These are phyloP conservation scores for Boletellus ananiceps DNA, from an alignment of 768 basidiomycete species.

Conservation along the genomic window DNA sequence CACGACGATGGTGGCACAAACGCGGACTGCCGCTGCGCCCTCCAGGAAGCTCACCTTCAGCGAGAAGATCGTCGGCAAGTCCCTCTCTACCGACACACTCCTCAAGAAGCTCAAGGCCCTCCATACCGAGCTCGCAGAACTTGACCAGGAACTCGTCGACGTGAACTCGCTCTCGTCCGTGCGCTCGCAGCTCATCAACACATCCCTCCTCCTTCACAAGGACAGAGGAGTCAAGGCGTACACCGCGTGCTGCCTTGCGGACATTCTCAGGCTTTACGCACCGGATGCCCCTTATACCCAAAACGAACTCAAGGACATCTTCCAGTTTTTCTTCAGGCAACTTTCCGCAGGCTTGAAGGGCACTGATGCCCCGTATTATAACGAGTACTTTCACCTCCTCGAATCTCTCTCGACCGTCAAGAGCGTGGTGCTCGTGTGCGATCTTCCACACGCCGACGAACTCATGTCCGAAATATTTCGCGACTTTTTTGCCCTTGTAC, in stretches of 20 bases:
- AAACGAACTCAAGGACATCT: slow-evolving; percentile 87
- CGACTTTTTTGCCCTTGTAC: slow-evolving; percentile 75
- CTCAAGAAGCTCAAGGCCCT: slow-evolving; percentile 82
- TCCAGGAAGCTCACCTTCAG: slow-evolving; percentile 67
- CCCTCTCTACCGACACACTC: slow-evolving; percentile 72
- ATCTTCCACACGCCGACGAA: slow-evolving; percentile 82
- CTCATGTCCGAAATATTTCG: slow-evolving; percentile 80
- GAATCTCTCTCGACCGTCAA: slow-evolving; percentile 93
- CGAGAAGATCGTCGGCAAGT: slow-evolving; percentile 77
- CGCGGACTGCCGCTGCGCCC: slow-evolving; percentile 51
- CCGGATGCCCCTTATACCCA: slow-evolving; percentile 96
- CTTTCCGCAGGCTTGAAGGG: slow-evolving; percentile 71
- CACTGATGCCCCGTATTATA: slow-evolving; percentile 78
- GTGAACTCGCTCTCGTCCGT: slow-evolving; percentile 61
- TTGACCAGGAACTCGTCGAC: slow-evolving; percentile 89
- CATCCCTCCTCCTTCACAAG: slow-evolving; percentile 84
- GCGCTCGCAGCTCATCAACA: slow-evolving; percentile 75
- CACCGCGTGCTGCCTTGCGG: slow-evolving; percentile 90
- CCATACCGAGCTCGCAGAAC: slow-evolving; percentile 69
- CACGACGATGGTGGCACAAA: slow-evolving; percentile 66
- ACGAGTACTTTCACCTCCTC: slow-evolving; percentile 92
- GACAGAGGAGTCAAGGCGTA: slow-evolving; percentile 96
- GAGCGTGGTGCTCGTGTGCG: slow-evolving; percentile 89
- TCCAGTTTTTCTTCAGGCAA: slow-evolving; percentile 93
- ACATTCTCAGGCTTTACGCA: slow-evolving; percentile 89